A percentile compares a stretch with the other conserved stretches of the same genome.
phyloP scores from a whole-genome alignment of 148 eudicot genomes.

The Spergularia marina region DNA sequence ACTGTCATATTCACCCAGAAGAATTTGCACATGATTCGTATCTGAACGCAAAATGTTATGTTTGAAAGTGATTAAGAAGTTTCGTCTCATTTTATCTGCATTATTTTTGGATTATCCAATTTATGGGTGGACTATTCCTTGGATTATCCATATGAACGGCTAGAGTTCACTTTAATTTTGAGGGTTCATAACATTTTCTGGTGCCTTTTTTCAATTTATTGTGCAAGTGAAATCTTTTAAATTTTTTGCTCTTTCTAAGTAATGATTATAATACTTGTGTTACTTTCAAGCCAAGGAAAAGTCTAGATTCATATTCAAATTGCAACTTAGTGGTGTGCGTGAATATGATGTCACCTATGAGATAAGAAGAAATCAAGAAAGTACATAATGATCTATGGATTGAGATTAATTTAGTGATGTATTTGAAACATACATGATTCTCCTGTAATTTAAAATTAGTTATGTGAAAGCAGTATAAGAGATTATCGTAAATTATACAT shows the following conservation, averaged over 20 bases:
- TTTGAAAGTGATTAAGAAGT: slow-evolving; percentile 11
- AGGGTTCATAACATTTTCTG: not conserved
- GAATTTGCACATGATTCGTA: not conserved
- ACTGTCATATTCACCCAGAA: not conserved
- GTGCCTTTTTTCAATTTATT: not conserved
- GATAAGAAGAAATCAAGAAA: slow-evolving; percentile 11
- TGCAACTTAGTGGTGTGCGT: not conserved
- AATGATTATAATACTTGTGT: slow-evolving; percentile 8
- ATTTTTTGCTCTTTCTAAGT: slow-evolving; percentile 7
- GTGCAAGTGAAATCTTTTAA: slow-evolving; percentile 1
- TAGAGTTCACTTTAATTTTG: not conserved
- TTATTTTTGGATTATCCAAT: not conserved
- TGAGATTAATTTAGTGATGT: not conserved
- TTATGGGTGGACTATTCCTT: no score
- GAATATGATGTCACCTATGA: slow-evolving; percentile 4
- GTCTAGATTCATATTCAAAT: not conserved
- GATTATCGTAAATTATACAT: no score
- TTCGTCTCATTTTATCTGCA: not conserved
- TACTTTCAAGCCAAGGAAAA: slow-evolving; percentile 11
- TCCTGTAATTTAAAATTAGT: no score
- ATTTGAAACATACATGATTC: no score
- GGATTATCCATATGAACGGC: not conserved
- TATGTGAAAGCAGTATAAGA: no score
- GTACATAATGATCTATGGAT: not conserved
- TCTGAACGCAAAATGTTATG: not conserved